phyloP scores from a whole-genome alignment of 805 yeast genomes.

The Kluyveromyces nonfermentans region DNA sequence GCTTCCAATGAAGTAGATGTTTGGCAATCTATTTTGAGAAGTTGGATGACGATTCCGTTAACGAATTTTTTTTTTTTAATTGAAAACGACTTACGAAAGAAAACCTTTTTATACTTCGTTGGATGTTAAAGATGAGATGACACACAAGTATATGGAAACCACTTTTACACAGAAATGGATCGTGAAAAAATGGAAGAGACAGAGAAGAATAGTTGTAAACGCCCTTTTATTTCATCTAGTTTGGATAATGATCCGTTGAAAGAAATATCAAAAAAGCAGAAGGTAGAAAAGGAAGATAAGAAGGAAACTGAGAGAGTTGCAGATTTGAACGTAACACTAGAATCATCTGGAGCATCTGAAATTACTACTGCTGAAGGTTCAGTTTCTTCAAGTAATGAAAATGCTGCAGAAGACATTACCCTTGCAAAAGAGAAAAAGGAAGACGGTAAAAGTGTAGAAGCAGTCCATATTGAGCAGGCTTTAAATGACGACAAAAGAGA shows the following conservation, averaged over 20 bases:
- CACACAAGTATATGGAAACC: background rate
- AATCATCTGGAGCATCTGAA: background rate
- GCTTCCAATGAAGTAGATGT: no score
- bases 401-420: background rate
- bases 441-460: conserved; percentile 3
- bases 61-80: no score
- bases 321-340: background rate
- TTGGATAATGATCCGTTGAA: background rate
- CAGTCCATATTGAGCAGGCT: background rate
- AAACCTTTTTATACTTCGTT: no score
- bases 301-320: background rate
- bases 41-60: no score
- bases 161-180: background rate
- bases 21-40: no score
- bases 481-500: conserved; percentile 14
- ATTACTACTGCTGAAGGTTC: background rate
- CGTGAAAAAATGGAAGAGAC: no score
- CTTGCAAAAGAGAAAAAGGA: conserved; percentile 1
- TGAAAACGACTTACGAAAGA: no score
- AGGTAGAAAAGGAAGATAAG: background rate
- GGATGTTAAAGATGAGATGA: no score
- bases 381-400: background rate
- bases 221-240: background rate
- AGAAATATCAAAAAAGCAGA: background rate
- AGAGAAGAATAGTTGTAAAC: background rate